Base-by-base conservation (phyloP, 495 filamentous ascomycete genomes). In the Letharia columbiana region DNA sequence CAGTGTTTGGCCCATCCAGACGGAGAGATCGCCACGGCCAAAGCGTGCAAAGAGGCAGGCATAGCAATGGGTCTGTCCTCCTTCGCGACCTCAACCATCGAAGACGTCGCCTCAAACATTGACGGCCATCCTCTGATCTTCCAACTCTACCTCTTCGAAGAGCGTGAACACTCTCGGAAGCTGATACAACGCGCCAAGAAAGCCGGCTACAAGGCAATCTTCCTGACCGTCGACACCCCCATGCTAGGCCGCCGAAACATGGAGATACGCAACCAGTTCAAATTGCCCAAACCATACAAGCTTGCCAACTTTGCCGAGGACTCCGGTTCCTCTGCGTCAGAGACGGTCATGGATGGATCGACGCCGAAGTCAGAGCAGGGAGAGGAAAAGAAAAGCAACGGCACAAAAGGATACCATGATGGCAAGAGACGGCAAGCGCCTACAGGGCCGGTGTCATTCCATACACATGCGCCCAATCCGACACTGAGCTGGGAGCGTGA, bases 1-100 rank as follows among this genome's bases (percentile, higher is more conserved):
- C 80, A 81, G 33, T 74, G 70, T 39, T 82, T 94, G 3, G 91
- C 89, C 13, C 83, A 96, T 74, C 84, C 84, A 2, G 87, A 92
- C 70, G 91, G 90, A 52, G 91, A 96, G 73, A 69, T 82, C 54
- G 81, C 78, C 13, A 80, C 81, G 31, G 72, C 77, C 15, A 72
- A 76, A 13, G 81, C 80, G 13, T 76, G 75, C 35, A 75, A 73
- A 11, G 74, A 77, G 28, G 62, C 61, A 3, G 75, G 77, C 7
- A 73, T 87, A 45, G 69, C 71, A 37, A 86, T 87, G 83, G 80
- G 76, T 0, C 68, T 87, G 33, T 85, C 83, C 0, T 80, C 78
- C 1, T 86, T 79, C 60, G 77, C 84, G 3, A 86, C 78, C 12
- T 75, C 74, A 42, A 68, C 78, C 0, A 70, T 86, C 31, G 81